Evolutionary conservation across 768 basidiomycete species (phyloP).

Genomic region (Psilocybe cubensis): DNA sequence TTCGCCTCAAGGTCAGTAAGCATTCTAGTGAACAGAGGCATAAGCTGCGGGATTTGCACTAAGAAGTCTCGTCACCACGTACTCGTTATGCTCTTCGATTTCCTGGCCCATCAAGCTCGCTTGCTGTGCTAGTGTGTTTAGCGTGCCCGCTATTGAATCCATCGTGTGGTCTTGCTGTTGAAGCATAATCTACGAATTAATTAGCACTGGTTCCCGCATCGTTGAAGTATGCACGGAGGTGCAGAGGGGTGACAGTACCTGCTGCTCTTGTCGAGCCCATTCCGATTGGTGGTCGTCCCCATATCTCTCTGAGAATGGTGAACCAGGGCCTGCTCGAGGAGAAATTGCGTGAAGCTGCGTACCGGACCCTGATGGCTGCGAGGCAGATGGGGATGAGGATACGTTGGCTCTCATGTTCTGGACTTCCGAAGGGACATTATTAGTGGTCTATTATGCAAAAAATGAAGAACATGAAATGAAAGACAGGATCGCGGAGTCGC

Average conservation of each 20-base stretch:
- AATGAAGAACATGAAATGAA: background rate
- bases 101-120: conserved; percentile 95
- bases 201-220: background rate
- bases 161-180: conserved; percentile 90
- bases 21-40: conserved; percentile 53
- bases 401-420: conserved; percentile 80
- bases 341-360: conserved; percentile 17
- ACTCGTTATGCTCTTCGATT: conserved; percentile 92
- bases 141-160: conserved; percentile 83
- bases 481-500: background rate
- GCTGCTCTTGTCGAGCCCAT: conserved; percentile 88
- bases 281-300: conserved; percentile 69
- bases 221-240: background rate
- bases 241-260: conserved; percentile 46
- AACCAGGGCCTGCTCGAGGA: conserved; percentile 31
- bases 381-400: conserved; percentile 23
- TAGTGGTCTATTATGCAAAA: conserved; percentile 18
- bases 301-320: conserved; percentile 37
- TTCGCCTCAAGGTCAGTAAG: conserved; percentile 76
- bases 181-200: conserved; percentile 69
- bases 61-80: conserved; percentile 14
- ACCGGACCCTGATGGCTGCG: conserved; percentile 21
- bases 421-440: conserved; percentile 43
- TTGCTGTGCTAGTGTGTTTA: conserved; percentile 85
- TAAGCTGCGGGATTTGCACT: background rate